Evolutionary conservation across 164 flowering plant species (phyloP).

Genomic region (Magnolia officinalis): DNA sequence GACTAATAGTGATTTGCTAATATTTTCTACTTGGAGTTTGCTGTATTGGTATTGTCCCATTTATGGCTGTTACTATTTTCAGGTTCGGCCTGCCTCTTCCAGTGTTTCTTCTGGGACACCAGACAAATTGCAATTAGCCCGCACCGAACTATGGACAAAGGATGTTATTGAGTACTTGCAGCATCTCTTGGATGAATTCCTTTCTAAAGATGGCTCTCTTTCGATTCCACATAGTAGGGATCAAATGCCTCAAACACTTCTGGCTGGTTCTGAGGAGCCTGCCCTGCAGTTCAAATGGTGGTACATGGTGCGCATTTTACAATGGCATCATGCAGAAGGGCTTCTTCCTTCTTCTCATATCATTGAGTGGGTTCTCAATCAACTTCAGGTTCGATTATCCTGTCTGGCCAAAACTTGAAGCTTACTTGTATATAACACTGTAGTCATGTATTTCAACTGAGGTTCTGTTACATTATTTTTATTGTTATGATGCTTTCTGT

Average conservation of each 20-base stretch:
- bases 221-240: constrained; percentile 48
- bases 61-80: constrained; percentile 26
- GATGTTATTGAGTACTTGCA: constrained; percentile 90
- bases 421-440: background rate
- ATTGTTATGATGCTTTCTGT: background rate
- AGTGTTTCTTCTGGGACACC: constrained; percentile 58
- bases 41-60: constrained; percentile 6
- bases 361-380: constrained; percentile 90
- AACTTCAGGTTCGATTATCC: constrained; percentile 56
- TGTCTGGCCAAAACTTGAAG: background rate
- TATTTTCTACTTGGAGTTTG: background rate
- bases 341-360: constrained; percentile 72
- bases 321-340: constrained; percentile 90
- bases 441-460: background rate
- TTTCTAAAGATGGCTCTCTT: constrained; percentile 47
- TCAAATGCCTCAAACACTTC: constrained; percentile 51
- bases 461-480: background rate
- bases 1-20: background rate
- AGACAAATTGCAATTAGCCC: constrained; percentile 64
- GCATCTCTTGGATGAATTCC: constrained; percentile 68
- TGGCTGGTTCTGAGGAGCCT: constrained; percentile 67
- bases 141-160: constrained; percentile 93
- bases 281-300: constrained; percentile 87
- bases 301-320: constrained; percentile 86
- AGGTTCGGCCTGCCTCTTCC: constrained; percentile 67